phyloP scores from a whole-genome alignment of 441 rosid genomes.

The Mallotus repandus region DNA sequence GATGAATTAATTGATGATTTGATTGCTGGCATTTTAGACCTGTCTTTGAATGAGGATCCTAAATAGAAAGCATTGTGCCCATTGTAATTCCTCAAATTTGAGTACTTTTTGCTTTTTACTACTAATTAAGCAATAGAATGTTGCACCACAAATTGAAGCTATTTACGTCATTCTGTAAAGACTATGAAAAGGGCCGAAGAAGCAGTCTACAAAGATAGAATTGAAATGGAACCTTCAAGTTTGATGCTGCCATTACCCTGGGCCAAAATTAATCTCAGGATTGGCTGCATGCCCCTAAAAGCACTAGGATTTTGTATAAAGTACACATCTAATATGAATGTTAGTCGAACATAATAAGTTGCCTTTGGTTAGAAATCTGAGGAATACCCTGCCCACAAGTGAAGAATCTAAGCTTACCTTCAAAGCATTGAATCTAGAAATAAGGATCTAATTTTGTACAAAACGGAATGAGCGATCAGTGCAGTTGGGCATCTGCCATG shows the following conservation, averaged over 20 bases:
- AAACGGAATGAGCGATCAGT: not conserved
- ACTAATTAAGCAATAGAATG: not conserved
- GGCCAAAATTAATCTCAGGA: not conserved
- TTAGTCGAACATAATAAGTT: not conserved
- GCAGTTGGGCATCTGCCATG: not conserved
- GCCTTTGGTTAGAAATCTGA: not conserved
- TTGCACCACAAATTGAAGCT: not conserved
- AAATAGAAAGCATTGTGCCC: not conserved
- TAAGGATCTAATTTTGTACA: not conserved
- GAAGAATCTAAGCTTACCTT: not conserved
- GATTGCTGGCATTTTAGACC: constrained; percentile 49
- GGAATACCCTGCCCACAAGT: not conserved
- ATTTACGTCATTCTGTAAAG: not conserved
- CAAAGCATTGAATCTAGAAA: not conserved
- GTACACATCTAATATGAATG: not conserved
- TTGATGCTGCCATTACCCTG: not conserved
- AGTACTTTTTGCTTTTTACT: not conserved
- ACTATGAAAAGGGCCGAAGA: not conserved
- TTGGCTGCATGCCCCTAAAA: not conserved
- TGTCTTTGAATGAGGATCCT: constrained; percentile 40
- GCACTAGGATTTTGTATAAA: not conserved
- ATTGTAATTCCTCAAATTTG: not conserved
- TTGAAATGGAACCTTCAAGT: not conserved
- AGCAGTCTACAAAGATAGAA: not conserved
- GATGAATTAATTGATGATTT: constrained; percentile 44